phyloP scores from a whole-genome alignment of 768 basidiomycete genomes.

The Mycena filopes region DNA sequence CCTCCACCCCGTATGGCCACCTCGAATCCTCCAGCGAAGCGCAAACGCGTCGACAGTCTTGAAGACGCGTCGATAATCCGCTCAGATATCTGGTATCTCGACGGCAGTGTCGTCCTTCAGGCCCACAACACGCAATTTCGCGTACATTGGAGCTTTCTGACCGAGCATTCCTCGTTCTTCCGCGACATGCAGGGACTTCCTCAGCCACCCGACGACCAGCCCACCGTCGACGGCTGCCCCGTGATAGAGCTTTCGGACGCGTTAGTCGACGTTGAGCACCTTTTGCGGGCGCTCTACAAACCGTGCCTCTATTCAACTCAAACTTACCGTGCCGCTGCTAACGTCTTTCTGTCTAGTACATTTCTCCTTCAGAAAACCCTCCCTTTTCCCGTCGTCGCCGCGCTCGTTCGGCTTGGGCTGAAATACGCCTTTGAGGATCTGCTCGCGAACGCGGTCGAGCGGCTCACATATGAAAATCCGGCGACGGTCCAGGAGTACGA shows the following conservation, averaged over 20 bases:
- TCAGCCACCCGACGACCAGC: slow-evolving; percentile 15
- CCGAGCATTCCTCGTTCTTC: slow-evolving; percentile 21
- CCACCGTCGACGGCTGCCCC: slow-evolving; percentile 21
- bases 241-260: slow-evolving; percentile 12
- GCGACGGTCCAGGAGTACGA: slow-evolving; percentile 7
- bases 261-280: slow-evolving; percentile 10
- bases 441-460: background rate
- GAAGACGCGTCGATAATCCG: slow-evolving; percentile 14
- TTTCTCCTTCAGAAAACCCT: slow-evolving; percentile 3
- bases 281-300: slow-evolving; percentile 16
- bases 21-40: slow-evolving; percentile 11
- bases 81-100: slow-evolving; percentile 18
- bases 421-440: slow-evolving; percentile 20
- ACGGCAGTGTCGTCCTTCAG: slow-evolving; percentile 24
- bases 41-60: slow-evolving; percentile 13
- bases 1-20: too few relatives aligned
- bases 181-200: slow-evolving; percentile 21
- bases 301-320: too few relatives aligned
- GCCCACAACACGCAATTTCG: slow-evolving; percentile 22
- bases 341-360: background rate
- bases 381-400: background rate
- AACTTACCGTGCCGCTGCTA: background rate
- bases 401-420: slow-evolving; percentile 3
- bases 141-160: slow-evolving; percentile 19
- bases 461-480: slow-evolving; percentile 15